Conservation (phyloP, 192 early-diverging fungal genomes). For the Mortierella antarctica region DNA sequence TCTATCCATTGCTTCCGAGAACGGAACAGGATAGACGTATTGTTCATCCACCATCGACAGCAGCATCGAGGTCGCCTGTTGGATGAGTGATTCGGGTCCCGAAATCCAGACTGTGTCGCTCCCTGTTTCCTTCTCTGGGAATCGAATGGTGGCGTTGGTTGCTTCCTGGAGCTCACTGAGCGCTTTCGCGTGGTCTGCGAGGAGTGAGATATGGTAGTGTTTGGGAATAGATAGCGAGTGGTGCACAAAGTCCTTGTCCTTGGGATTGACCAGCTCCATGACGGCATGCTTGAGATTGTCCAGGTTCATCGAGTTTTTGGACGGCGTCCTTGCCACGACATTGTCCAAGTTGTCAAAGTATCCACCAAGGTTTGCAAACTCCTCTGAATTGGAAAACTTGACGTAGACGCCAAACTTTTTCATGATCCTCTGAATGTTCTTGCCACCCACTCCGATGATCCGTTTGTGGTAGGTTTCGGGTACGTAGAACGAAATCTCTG, state of each 20-base stretch:
- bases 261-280: constrained; percentile 67
- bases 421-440: constrained; percentile 89
- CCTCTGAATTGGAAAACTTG: constrained; percentile 83
- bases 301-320: constrained; percentile 76
- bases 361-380: constrained; percentile 75
- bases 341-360: constrained; percentile 86
- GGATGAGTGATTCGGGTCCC: constrained; percentile 67
- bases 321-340: constrained; percentile 84
- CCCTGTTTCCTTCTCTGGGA: constrained; percentile 74
- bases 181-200: constrained; percentile 39
- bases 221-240: constrained; percentile 48
- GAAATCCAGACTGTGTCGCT: constrained; percentile 62
- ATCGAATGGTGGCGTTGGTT: constrained; percentile 61
- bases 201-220: constrained; percentile 41
- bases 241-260: constrained; percentile 59
- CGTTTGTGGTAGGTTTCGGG: constrained; percentile 83
- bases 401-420: constrained; percentile 86
- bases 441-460: constrained; percentile 86
- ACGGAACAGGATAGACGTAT: constrained; percentile 48
- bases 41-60: constrained; percentile 50
- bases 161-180: constrained; percentile 60
- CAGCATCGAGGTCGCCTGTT: constrained; percentile 60
- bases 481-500: constrained; percentile 82
- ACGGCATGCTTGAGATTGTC: constrained; percentile 70
- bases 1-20: constrained; percentile 47